These are phyloP conservation scores for Geranium brycei DNA, from an alignment of 345 rosid species.

Conservation along the genomic window DNA sequence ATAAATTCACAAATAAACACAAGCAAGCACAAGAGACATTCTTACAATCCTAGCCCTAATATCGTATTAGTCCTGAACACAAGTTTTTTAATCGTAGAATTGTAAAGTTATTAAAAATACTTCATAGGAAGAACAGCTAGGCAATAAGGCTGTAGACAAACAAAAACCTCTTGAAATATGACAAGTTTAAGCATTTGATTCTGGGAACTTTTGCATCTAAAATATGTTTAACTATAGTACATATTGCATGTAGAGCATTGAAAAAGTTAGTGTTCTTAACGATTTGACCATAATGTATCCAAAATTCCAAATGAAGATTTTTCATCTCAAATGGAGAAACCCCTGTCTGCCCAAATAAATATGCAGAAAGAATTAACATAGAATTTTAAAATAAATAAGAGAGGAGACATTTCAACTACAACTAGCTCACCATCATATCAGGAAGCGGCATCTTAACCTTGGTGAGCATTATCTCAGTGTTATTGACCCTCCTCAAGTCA, in stretches of 20 bases:
- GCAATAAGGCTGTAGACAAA: no score
- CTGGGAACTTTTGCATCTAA: not conserved
- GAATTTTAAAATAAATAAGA: no score
- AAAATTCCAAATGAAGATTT: no score
- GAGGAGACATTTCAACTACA: not conserved
- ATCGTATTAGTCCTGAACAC: no score
- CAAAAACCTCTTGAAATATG: not conserved
- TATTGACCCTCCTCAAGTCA: slow-evolving; percentile 93
- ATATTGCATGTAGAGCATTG: not conserved
- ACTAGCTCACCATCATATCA: slow-evolving; percentile 90
- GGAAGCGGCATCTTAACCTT: slow-evolving; percentile 98
- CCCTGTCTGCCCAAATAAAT: not conserved
- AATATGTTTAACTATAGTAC: not conserved
- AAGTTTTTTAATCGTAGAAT: no score
- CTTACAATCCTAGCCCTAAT: no score
- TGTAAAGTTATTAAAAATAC: no score
- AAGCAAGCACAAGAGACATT: no score
- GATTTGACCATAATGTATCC: not conserved
- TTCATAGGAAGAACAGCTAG: no score
- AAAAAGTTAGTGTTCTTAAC: not conserved
- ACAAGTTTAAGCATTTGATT: not conserved
- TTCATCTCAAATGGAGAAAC: not conserved
- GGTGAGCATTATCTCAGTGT: slow-evolving; percentile 99
- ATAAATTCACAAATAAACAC: no score
- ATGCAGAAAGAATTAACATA: not conserved